A percentile compares a stretch with the other conserved stretches of the same genome.
Conservation (phyloP, 306 rosid genomes). For the Dryas drummondii region DNA sequence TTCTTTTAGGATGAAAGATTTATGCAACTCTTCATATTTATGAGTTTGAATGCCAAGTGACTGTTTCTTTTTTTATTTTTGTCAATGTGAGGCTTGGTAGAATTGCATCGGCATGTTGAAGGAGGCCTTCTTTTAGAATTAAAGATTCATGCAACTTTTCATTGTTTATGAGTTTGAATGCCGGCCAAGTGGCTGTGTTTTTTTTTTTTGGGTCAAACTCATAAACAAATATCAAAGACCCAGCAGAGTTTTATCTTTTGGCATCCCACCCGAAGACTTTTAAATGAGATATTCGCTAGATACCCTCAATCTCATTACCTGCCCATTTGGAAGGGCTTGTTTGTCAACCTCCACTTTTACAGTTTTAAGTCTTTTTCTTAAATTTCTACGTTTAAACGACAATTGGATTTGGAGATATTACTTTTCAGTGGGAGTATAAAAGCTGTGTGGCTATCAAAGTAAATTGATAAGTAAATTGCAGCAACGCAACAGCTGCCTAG, state of each 20-base stretch:
- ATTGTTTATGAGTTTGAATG: background rate
- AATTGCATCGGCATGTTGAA: no score
- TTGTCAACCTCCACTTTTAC: constrained; percentile 16
- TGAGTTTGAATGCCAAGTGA: background rate
- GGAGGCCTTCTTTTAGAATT: background rate
- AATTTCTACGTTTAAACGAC: no score
- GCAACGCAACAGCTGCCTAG: background rate
- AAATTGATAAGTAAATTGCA: background rate
- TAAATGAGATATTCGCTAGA: background rate
- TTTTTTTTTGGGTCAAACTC: no score
- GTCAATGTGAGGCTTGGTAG: no score
- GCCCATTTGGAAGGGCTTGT: constrained; percentile 29
- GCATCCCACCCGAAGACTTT: constrained; percentile 21
- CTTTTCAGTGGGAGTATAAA: no score
- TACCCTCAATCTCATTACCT: background rate
- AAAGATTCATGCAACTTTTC: background rate
- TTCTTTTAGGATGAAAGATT: background rate
- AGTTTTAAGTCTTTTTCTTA: background rate
- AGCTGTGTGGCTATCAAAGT: background rate
- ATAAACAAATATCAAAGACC: background rate
- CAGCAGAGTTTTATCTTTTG: background rate
- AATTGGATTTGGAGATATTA: no score
- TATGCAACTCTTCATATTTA: background rate
- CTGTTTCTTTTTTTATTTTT: background rate
- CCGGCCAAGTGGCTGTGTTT: background rate